Conservation (phyloP, 305 asterid genomes). For the Rubia peregrina region DNA sequence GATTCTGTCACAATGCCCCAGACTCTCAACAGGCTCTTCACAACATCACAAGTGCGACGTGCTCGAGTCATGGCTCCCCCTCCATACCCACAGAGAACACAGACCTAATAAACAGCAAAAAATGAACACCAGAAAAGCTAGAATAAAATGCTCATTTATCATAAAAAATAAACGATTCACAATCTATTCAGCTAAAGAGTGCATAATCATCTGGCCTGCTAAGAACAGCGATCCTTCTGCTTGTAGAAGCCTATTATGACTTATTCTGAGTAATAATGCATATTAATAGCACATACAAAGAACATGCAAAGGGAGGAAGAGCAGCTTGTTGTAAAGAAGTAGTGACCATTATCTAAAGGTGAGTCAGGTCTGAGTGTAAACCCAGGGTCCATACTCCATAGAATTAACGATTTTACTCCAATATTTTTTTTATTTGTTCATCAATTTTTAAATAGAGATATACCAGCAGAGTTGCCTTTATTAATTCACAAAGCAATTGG, state of each 20-base stretch:
- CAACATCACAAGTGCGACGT: constrained; percentile 20
- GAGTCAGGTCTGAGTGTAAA: background rate
- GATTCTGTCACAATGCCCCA: constrained; percentile 19
- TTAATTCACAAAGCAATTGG: background rate
- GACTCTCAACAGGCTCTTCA: constrained; percentile 25
- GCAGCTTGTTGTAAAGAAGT: background rate
- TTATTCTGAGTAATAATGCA: background rate
- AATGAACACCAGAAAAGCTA: constrained; percentile 2
- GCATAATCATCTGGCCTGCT: background rate
- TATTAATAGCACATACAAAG: background rate
- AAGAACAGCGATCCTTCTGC: background rate
- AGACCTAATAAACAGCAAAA: constrained; percentile 22
- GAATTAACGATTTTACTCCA: too few relatives aligned
- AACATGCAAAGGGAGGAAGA: background rate
- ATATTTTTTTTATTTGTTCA: background rate
- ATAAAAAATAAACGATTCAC: background rate
- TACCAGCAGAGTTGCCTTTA: constrained; percentile 3
- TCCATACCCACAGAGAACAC: constrained; percentile 34
- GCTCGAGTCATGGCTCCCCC: constrained; percentile 36
- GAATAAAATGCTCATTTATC: constrained; percentile 6
- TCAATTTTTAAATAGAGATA: background rate
- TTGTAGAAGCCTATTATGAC: background rate
- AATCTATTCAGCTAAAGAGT: background rate
- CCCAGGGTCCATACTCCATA: background rate
- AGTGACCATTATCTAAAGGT: background rate